phyloP scores from a whole-genome alignment of 192 early-diverging fungal species.

The Gonapodya prolifera region DNA sequence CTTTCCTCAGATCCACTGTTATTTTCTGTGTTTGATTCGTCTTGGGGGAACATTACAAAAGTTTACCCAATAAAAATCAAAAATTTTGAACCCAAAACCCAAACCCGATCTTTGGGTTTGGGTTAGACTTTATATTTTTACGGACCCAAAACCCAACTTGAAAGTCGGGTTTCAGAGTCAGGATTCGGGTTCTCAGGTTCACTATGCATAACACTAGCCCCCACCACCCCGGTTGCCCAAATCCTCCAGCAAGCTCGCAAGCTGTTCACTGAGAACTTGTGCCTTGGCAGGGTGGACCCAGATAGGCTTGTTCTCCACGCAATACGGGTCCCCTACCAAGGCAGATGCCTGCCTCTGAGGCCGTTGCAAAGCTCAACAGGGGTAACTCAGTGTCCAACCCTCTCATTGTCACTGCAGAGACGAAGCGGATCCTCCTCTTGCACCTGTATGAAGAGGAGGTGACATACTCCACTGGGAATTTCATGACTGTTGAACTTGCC shows the following conservation, averaged over 20 bases:
- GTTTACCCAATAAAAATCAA: no score
- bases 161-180: no score
- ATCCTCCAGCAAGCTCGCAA: neutral
- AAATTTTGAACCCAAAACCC: no score
- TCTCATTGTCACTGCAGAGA: neutral
- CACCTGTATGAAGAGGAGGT: neutral
- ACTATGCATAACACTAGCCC: no score
- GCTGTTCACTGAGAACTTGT: neutral
- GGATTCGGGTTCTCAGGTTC: no score
- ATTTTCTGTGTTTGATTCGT: no score
- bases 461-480: neutral
- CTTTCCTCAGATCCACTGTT: no score
- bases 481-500: neutral
- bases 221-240: neutral
- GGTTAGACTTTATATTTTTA: no score
- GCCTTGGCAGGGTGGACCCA: neutral
- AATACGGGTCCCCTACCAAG: neutral
- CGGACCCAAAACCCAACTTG: no score
- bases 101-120: no score
- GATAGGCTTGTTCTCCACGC: neutral
- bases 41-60: no score
- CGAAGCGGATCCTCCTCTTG: neutral
- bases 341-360: neutral
- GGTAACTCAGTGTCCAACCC: neutral
- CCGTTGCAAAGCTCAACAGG: neutral